Evolutionary conservation across 2,329 filamentous ascomycete genomes (phyloP).

Genomic region (Sporothrix inflata): DNA sequence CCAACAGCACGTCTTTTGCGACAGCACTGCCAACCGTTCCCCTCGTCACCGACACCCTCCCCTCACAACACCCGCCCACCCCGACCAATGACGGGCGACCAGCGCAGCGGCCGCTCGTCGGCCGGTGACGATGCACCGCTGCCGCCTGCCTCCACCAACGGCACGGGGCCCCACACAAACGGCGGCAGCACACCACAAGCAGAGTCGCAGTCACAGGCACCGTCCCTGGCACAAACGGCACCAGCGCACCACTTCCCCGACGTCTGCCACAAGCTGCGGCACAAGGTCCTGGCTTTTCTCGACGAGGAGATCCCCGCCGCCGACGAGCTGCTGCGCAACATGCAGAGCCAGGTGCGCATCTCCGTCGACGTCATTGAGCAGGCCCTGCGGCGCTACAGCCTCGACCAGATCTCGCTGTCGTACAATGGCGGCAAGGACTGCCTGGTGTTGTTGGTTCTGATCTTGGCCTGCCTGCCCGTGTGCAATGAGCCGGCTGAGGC

Average conservation of each 20-base stretch:
- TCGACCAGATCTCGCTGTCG: conserved; percentile 80
- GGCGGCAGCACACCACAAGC: background rate
- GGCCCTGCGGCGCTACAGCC: conserved; percentile 76
- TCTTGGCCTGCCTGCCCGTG: conserved; percentile 66
- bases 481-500: conserved; percentile 33
- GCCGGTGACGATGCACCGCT: background rate
- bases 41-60: background rate
- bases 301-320: conserved; percentile 54
- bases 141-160: background rate
- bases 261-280: conserved; percentile 58
- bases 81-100: conserved; percentile 14
- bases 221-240: background rate
- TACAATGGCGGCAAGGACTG: conserved; percentile 99
- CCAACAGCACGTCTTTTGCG: background rate
- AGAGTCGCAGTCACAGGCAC: background rate
- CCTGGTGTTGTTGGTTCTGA: conserved; percentile 85
- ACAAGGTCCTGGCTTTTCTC: conserved; percentile 68
- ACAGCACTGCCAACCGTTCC: background rate
- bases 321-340: conserved; percentile 59
- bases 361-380: conserved; percentile 75
- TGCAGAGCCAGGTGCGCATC: conserved; percentile 74
- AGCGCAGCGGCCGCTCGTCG: background rate
- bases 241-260: conserved; percentile 35
- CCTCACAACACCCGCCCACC: background rate
- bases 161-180: conserved; percentile 16